Conservation (phyloP, 768 basidiomycete genomes). For the Xerocomus brunneocitrinus region DNA sequence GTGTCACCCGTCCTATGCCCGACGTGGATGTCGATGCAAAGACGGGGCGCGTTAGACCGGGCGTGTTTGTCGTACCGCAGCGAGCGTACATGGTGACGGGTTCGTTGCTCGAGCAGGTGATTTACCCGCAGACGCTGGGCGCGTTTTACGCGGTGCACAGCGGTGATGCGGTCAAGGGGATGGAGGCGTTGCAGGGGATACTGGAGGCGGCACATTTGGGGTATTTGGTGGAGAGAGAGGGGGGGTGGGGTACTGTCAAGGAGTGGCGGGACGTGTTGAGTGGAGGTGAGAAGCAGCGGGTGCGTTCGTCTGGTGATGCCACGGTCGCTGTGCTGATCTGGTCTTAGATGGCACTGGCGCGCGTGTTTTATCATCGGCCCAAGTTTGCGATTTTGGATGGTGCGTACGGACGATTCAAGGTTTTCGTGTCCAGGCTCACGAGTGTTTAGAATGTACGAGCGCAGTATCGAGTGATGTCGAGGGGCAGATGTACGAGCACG, state of each 20-base stretch:
- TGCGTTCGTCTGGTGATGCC: conserved; percentile 19
- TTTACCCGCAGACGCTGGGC: conserved; percentile 72
- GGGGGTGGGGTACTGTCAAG: conserved; percentile 84
- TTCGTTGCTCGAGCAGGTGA: conserved; percentile 85
- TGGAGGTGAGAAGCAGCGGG: conserved; percentile 95
- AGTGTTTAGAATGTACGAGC: conserved; percentile 81
- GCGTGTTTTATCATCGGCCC: conserved; percentile 87
- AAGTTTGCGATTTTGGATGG: conserved; percentile 84
- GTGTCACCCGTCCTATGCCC: conserved; percentile 30
- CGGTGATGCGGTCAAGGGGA: conserved; percentile 44
- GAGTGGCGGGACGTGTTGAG: conserved; percentile 96
- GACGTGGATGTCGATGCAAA: conserved; percentile 18
- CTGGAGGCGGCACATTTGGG: conserved; percentile 77
- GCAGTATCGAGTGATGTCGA: conserved; percentile 97
- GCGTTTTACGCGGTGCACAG: conserved; percentile 63
- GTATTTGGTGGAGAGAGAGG: conserved; percentile 83
- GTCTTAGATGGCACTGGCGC: conserved; percentile 80
- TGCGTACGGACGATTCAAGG: conserved; percentile 32
- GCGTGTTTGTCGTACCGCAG: conserved; percentile 87
- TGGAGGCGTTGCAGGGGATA: conserved; percentile 69
- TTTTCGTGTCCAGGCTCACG: background rate
- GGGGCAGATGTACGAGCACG: conserved; percentile 91
- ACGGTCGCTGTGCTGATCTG: background rate
- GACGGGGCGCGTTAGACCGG: conserved; percentile 34
- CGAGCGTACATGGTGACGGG: conserved; percentile 90